A percentile compares a stretch with the other conserved stretches of the same genome.
Evolutionary conservation across 192 early-diverging fungal species (phyloP).

Genomic region (Spizellomyces sp.): DNA sequence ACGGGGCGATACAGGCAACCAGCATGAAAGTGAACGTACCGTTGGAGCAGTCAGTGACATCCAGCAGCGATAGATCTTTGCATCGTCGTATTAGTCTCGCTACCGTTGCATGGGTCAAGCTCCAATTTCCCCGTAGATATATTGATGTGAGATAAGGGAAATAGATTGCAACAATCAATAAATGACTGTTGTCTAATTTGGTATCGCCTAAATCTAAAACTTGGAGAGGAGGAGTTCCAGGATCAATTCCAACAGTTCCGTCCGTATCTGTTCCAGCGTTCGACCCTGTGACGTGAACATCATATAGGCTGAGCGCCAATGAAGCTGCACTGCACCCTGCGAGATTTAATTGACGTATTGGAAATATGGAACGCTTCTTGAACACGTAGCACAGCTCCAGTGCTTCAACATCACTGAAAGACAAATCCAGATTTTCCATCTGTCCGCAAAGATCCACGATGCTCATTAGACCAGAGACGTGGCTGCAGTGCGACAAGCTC

Average conservation of each 20-base stretch:
- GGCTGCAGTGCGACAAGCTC: background rate
- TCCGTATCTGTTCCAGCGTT: background rate
- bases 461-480: background rate
- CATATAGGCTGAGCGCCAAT: background rate
- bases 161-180: constrained; percentile 1
- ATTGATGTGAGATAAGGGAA: background rate
- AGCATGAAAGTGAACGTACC: background rate
- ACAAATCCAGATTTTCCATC: background rate
- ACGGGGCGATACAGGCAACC: background rate
- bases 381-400: background rate
- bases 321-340: background rate
- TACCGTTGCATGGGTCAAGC: background rate
- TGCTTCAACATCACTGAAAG: background rate
- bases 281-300: background rate
- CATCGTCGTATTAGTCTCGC: background rate
- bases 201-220: background rate
- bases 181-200: background rate
- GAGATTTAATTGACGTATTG: background rate
- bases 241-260: background rate
- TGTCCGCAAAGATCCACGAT: background rate
- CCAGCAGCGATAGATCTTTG: background rate
- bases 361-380: background rate
- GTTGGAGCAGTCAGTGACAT: background rate
- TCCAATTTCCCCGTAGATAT: background rate
- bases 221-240: background rate